These are phyloP conservation scores for Boeremia exigua DNA, from an alignment of 2,329 filamentous ascomycete species.

Conservation along the genomic window DNA sequence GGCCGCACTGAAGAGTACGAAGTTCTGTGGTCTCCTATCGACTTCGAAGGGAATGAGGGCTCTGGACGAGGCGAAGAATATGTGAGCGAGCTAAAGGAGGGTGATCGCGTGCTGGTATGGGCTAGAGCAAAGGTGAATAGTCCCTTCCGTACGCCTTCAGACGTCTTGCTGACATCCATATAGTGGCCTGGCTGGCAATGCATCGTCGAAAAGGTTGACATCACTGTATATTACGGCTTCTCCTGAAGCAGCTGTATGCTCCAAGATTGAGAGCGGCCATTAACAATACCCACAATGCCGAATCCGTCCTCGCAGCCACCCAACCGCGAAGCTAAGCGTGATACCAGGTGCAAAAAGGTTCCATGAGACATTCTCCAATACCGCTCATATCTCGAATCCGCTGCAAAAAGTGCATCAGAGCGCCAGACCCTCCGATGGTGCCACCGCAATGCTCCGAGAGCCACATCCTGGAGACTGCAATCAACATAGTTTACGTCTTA, in stretches of 20 bases:
- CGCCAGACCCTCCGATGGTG: no score
- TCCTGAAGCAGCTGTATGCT: background rate
- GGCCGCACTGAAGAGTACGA: constrained; percentile 15
- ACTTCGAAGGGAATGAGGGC: constrained; percentile 28
- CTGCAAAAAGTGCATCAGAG: no score
- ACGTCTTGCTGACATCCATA: constrained; percentile 3
- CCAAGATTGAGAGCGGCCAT: background rate
- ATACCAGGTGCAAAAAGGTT: no score
- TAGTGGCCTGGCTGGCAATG: constrained; percentile 43
- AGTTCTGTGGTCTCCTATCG: constrained; percentile 27
- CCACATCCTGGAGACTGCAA: no score
- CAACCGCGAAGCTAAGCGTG: no score
- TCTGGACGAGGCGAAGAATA: constrained; percentile 37
- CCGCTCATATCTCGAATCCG: no score
- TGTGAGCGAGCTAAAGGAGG: constrained; percentile 30
- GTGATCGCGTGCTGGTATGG: constrained; percentile 40
- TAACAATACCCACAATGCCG: background rate
- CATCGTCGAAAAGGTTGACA: constrained; percentile 25
- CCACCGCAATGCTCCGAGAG: no score
- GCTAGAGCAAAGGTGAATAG: constrained; percentile 37
- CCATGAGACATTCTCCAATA: no score
- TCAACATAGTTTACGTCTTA: no score
- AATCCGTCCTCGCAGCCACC: no score
- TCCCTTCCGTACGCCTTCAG: background rate
- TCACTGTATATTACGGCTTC: constrained; percentile 33